Conservation (phyloP, 2,329 filamentous ascomycete genomes). For the Leptographium galeiforme region DNA sequence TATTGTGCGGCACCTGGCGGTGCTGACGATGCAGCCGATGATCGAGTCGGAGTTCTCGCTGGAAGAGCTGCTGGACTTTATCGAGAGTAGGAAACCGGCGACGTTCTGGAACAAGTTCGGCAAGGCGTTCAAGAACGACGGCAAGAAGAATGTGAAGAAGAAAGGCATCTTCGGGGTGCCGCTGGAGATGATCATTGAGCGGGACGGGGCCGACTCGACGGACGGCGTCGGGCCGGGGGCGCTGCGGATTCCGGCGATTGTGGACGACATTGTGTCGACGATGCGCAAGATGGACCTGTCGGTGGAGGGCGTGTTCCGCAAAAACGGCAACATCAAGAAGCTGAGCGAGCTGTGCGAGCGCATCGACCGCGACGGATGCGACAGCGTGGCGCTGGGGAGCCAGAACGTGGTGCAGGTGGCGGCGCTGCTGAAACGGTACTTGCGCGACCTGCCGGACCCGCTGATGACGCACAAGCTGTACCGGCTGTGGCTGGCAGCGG, state of each 20-base stretch:
- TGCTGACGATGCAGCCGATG: constrained; percentile 87
- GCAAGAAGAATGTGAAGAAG: constrained; percentile 65
- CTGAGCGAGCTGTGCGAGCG: constrained; percentile 73
- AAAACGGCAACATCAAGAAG: constrained; percentile 97
- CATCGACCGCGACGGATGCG: constrained; percentile 76
- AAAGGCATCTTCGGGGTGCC: constrained; percentile 89
- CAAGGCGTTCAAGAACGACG: constrained; percentile 86
- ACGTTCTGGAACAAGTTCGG: constrained; percentile 98
- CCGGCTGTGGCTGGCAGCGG: constrained; percentile 75
- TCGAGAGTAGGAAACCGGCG: constrained; percentile 75
- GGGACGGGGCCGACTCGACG: constrained; percentile 92
- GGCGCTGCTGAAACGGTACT: constrained; percentile 85
- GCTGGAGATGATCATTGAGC: constrained; percentile 77
- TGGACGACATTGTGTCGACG: constrained; percentile 87
- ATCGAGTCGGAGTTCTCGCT: constrained; percentile 84
- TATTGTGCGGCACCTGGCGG: constrained; percentile 88
- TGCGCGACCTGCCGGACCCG: constrained; percentile 87
- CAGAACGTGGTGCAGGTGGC: constrained; percentile 91
- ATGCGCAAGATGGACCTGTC: constrained; percentile 99
- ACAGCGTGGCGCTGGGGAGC: constrained; percentile 71
- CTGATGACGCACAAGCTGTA: constrained; percentile 93
- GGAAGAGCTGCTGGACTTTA: constrained; percentile 81
- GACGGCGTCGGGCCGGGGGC: constrained; percentile 89
- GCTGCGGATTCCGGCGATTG: constrained; percentile 77
- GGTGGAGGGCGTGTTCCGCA: constrained; percentile 94